Percentiles rank a stretch among this genome's conserved stretches.
Conservation (phyloP, 2,329 filamentous ascomycete genomes). For the Sporothrix pseudoabietina region DNA sequence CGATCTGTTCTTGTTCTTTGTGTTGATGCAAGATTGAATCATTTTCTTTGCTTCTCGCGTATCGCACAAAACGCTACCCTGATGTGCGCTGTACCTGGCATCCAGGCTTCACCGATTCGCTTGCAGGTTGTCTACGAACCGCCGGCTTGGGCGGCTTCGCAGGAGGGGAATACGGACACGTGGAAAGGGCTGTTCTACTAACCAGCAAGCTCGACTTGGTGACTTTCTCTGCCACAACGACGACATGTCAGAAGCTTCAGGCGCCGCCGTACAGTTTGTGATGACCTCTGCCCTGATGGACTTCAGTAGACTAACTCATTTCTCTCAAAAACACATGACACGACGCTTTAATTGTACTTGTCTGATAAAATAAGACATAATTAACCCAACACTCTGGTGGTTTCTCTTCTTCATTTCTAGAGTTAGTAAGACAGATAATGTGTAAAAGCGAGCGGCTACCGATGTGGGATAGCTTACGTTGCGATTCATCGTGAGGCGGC, state of each 20-base stretch:
- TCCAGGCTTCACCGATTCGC: no score
- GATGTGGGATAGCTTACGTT: constrained; percentile 3
- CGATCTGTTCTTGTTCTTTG: background rate
- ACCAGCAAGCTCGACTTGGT: no score
- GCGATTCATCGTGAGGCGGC: constrained; percentile 61
- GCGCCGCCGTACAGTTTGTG: no score
- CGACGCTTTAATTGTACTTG: background rate
- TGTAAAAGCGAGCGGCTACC: background rate
- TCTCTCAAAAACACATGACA: background rate
- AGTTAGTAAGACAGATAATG: background rate
- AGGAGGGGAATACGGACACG: no score
- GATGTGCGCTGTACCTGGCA: no score
- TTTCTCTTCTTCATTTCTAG: background rate
- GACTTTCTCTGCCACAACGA: no score
- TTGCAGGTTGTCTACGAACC: no score
- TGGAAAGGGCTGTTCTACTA: no score
- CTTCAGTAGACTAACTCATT: background rate
- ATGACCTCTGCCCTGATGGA: no score
- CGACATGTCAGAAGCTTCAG: no score
- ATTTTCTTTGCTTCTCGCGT: background rate
- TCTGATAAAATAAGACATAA: background rate
- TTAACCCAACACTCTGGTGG: background rate
- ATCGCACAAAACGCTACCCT: background rate
- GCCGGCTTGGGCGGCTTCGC: no score
- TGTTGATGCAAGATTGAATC: background rate